Evolutionary conservation across 1,139 yeast genomes (phyloP).

Genomic region (Lodderomyces metapsilosis): DNA sequence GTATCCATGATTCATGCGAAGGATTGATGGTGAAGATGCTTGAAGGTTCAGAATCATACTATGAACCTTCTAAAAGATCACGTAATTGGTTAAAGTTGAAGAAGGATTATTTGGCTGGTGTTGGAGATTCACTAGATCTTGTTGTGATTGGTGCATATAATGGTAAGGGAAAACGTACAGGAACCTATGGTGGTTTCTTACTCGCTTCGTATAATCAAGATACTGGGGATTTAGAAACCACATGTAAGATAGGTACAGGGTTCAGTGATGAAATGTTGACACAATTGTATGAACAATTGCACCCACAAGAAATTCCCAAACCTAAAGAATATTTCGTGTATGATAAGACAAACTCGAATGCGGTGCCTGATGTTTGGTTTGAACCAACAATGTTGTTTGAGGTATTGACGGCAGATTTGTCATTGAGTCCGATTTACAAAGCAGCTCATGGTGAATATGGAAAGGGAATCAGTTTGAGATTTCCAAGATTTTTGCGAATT

Average conservation of each 20-base stretch:
- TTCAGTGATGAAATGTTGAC: constrained; percentile 83
- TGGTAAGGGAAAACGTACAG: constrained; percentile 94
- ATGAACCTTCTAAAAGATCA: constrained; percentile 93
- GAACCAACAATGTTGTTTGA: constrained; percentile 88
- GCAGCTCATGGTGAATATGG: constrained; percentile 80
- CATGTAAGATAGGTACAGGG: constrained; percentile 97
- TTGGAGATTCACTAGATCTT: constrained; percentile 92
- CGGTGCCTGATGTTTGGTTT: constrained; percentile 93
- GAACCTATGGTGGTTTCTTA: constrained; percentile 89
- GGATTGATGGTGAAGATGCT: constrained; percentile 94
- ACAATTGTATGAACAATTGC: constrained; percentile 55
- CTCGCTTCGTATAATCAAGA: constrained; percentile 88
- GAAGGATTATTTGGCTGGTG: constrained; percentile 90
- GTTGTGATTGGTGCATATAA: constrained; percentile 93
- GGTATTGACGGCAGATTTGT: constrained; percentile 90
- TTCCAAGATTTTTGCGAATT: constrained; percentile 82
- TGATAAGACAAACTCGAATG: constrained; percentile 59
- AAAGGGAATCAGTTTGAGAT: constrained; percentile 86
- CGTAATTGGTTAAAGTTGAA: constrained; percentile 94
- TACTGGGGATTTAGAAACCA: constrained; percentile 88
- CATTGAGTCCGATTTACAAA: constrained; percentile 88
- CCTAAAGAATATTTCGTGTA: constrained; percentile 73
- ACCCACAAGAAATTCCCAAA: constrained; percentile 63
- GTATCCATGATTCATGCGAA: constrained; percentile 88
- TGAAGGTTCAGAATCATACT: constrained; percentile 75